These are phyloP conservation scores for Cruciata laevipes DNA, from an alignment of 257 asterid genomes.

Conservation along the genomic window DNA sequence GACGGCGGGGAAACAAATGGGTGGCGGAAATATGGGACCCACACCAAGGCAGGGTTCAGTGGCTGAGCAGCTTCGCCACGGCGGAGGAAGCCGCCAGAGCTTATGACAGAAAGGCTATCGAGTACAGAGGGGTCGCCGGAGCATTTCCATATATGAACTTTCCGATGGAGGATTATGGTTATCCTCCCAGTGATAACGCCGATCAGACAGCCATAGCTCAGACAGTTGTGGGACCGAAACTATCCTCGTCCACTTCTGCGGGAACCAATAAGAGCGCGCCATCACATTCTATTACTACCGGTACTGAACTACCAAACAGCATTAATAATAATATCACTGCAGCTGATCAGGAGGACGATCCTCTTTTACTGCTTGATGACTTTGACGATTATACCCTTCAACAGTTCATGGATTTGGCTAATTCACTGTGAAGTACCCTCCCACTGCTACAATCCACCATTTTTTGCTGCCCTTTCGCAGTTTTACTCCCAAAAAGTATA, in stretches of 20 bases:
- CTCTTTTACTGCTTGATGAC: neutral
- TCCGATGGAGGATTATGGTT: conserved; percentile 16
- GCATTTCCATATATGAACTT: conserved; percentile 15
- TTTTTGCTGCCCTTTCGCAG: too few species aligned
- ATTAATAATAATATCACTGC: too few species aligned
- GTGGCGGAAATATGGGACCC: conserved; percentile 25
- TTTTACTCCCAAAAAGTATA: too few species aligned
- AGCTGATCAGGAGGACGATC: neutral
- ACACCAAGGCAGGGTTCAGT: neutral
- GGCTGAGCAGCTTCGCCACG: conserved; percentile 22
- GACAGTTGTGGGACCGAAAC: neutral
- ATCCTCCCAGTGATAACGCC: neutral
- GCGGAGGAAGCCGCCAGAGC: conserved; percentile 27
- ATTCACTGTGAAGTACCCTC: neutral
- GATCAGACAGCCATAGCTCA: neutral
- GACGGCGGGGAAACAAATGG: conserved; percentile 21
- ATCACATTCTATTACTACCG: neutral
- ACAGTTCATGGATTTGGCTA: neutral
- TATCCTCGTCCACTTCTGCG: neutral
- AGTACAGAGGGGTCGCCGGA: conserved; percentile 17
- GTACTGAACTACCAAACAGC: too few species aligned
- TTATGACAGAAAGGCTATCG: conserved; percentile 20
- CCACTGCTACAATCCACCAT: too few species aligned
- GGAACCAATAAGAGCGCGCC: neutral
- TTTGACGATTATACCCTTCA: neutral